Base-by-base conservation (phyloP, 2,329 filamentous ascomycete genomes). In the Ceratocystis alfenasii region DNA sequence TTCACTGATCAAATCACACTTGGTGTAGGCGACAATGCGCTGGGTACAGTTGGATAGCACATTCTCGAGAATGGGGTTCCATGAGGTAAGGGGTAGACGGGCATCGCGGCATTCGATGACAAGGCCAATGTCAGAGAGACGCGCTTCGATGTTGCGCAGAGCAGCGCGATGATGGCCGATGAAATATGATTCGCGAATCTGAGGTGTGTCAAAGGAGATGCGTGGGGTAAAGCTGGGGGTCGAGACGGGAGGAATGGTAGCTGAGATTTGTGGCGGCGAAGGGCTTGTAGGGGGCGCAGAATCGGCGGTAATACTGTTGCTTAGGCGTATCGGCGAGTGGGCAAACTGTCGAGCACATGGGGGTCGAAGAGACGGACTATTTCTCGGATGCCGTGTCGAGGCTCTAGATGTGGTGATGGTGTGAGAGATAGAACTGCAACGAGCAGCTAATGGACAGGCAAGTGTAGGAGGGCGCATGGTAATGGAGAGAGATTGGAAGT, bases 81-180 rank as follows among this genome's bases (percentile, higher is more conserved):
- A 85, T 2, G 90, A 94, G 0, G 91, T 92, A 8, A 97, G 78
- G 0, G 94, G 94, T 0, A 96, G 86, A 61, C 94, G 87, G 74
- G 91, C 91, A 78, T 99, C 94, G 72, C 94, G 89, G 75, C 92
- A 96, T 78, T 99, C 94, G 72, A 99, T 84, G 65, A 99, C 85
- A 55, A 97, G 85, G 72, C 92, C 88, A 71, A 96, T 89, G 69
- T 85, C 86, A 33, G 86, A 85, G 62, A 99, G 82, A 73, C 89
- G 81, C 48, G 83, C 83, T 74, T 89, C 89, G 87, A 97, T 96
- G 74, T 89, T 87, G 61, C 82, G 79, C 41, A 96, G 80, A 17
- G 89, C 94, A 8, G 88, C 83, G 68, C 85, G 84, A 79, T 99
- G 94, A 77, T 99, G 94, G 69, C 94, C 94, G 60, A 97, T 82